A percentile compares a stretch with the other conserved stretches of the same genome.
These are phyloP conservation scores for Setaria italica DNA, from an alignment of 202 grass and related monocot species.

Conservation along the genomic window DNA sequence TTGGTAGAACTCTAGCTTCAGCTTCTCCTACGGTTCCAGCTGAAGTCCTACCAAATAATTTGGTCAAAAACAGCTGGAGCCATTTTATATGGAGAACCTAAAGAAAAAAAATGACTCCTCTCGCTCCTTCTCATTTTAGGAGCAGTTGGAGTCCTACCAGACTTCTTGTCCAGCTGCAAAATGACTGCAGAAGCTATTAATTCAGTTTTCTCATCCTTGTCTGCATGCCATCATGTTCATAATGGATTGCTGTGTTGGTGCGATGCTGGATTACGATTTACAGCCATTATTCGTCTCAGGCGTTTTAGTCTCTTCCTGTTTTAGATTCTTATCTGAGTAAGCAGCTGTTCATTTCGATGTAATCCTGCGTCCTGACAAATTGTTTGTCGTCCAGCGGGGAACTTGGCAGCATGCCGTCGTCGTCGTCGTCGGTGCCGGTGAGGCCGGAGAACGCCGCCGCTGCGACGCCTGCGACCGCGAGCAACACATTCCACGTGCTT, in stretches of 20 bases:
- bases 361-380: background rate
- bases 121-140: no score
- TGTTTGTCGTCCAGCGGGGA: background rate
- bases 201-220: background rate
- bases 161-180: background rate
- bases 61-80: no score
- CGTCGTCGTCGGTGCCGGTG: background rate
- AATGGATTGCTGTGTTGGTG: background rate
- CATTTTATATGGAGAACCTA: no score
- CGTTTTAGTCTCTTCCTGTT: conserved; percentile 10
- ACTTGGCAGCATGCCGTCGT: conserved; percentile 14
- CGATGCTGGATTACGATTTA: background rate
- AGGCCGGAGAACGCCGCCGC: background rate
- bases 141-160: no score
- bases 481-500: conserved; percentile 47
- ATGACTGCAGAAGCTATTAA: background rate
- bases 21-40: no score
- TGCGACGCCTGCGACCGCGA: background rate
- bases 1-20: no score
- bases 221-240: background rate
- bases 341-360: background rate
- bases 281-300: no score
- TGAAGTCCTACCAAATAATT: no score
- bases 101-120: no score
- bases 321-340: background rate